Evolutionary conservation across 1,284 basidiomycete genomes (phyloP).

Genomic region (Cutaneotrichosporon dermatis): DNA sequence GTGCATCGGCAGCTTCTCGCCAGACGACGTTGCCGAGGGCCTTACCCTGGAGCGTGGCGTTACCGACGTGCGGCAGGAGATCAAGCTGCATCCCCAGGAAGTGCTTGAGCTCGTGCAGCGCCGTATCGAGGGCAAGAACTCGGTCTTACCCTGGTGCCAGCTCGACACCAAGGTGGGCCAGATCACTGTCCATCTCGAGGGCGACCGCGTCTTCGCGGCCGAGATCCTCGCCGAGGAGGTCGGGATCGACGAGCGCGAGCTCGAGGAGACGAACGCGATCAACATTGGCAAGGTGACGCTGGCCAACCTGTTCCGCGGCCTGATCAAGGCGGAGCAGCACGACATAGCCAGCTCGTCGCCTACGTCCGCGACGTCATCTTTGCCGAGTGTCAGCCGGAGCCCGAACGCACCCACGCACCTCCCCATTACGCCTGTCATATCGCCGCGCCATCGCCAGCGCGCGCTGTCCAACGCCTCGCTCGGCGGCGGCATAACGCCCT

Average conservation of each 20-base stretch:
- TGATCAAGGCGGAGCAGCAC: constrained; percentile 46
- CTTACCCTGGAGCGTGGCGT: constrained; percentile 42
- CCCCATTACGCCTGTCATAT: constrained; percentile 27
- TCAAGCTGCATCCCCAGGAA: constrained; percentile 54
- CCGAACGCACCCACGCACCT: constrained; percentile 36
- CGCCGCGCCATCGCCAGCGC: constrained; percentile 32
- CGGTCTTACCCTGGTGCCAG: constrained; percentile 76
- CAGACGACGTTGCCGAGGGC: constrained; percentile 62
- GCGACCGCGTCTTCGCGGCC: constrained; percentile 78
- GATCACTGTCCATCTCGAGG: constrained; percentile 80
- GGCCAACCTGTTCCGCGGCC: constrained; percentile 43
- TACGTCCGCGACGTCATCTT: constrained; percentile 19
- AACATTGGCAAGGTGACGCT: constrained; percentile 50
- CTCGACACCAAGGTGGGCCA: constrained; percentile 87
- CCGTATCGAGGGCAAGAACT: constrained; percentile 86
- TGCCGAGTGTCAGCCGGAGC: constrained; percentile 29
- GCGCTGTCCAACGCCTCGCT: constrained; percentile 25
- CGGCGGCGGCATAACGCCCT: constrained; percentile 21
- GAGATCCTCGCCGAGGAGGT: constrained; percentile 93
- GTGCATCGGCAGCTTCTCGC: constrained; percentile 69
- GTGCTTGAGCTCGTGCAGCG: constrained; percentile 80
- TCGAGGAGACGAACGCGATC: constrained; percentile 65
- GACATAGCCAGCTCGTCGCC: constrained; percentile 28
- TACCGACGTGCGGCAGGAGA: constrained; percentile 37
- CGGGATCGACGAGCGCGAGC: constrained; percentile 59